Conservation (phyloP, 1,139 yeast genomes). For the Yamadazyma membranifaciens region DNA sequence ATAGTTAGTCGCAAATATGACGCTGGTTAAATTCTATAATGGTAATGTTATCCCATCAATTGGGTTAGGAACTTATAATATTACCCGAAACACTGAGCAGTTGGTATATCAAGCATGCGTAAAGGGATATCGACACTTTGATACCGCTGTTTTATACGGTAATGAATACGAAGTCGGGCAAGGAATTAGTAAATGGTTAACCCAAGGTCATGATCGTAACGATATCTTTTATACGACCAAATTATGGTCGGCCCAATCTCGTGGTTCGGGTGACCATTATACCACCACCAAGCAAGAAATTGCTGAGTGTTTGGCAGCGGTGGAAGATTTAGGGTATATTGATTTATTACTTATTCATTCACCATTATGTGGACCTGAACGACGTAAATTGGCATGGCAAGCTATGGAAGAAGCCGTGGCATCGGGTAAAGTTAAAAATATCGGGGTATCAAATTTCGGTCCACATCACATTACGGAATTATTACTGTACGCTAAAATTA, state of each 20-base stretch:
- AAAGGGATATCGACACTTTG: constrained; percentile 56
- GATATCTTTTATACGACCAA: constrained; percentile 67
- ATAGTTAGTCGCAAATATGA: too few relatives aligned
- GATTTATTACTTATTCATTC: constrained; percentile 60
- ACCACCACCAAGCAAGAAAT: constrained; percentile 25
- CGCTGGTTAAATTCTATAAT: constrained; percentile 11
- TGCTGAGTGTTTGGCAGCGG: constrained; percentile 24
- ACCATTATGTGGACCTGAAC: constrained; percentile 52
- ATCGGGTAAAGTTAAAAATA: constrained; percentile 50
- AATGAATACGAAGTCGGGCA: constrained; percentile 58
- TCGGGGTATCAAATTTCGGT: constrained; percentile 75
- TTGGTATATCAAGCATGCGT: constrained; percentile 48
- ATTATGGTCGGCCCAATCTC: constrained; percentile 32
- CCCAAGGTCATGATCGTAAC: constrained; percentile 48
- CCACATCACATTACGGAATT: constrained; percentile 59
- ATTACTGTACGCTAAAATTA: constrained; percentile 43
- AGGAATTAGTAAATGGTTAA: constrained; percentile 53
- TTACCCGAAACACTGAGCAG: constrained; percentile 21
- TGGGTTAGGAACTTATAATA: constrained; percentile 37
- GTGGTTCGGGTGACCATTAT: constrained; percentile 19
- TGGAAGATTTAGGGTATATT: constrained; percentile 42
- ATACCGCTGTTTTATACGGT: constrained; percentile 57
- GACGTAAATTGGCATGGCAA: constrained; percentile 54
- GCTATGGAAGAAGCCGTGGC: constrained; percentile 70
- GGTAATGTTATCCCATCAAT: constrained; percentile 34